Base-by-base conservation (phyloP, 345 rosid species). In the Jatropha curcas region DNA sequence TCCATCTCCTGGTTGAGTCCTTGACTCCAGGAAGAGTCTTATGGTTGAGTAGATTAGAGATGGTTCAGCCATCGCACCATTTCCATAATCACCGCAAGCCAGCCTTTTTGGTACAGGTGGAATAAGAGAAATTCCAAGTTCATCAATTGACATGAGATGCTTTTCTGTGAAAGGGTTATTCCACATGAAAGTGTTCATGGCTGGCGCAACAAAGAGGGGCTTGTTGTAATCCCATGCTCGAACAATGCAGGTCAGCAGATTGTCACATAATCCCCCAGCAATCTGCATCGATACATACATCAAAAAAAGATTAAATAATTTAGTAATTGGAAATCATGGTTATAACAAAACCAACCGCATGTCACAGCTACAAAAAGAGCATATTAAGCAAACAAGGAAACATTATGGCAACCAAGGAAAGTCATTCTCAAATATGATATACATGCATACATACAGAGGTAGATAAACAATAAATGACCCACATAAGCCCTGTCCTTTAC, bases 151-250 rank as follows among this genome's bases (percentile, higher is more conserved):
- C 89, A 89, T 80, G 3, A 92, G 88, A 85, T 95, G 99, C 20
- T 88, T 72, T 70, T 92, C 98, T 0, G 98, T 91, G 79, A 95
- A 92, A 74, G 97, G 95, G 77, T 91, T 95, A 51, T 69, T 89
- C 98, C 99, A 95, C 94, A 87, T 92, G 78, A 92, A 85, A 50
- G 92, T 90, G 79, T 92, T 91, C 98, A 91, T 95, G 0, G 97
- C 86, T 0, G 97, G 98, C 3, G 98, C 96, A 22, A 95, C 88
- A 63, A 92, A 92, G 3, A 89, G 46, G 28, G 96, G 93, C 76
- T 92, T 92, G 83, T 69, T 81, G 77, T 92, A 88, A 79, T 91
- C 98, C 98, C 98, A 95, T 45, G 98, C 97, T 77, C 97, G 89
- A 16, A 92, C 87, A 11, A 95, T 76, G 66, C 99, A 90, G 28